Evolutionary conservation across 176 grass and related monocot species (phyloP).

Genomic region (Carex pumila): DNA sequence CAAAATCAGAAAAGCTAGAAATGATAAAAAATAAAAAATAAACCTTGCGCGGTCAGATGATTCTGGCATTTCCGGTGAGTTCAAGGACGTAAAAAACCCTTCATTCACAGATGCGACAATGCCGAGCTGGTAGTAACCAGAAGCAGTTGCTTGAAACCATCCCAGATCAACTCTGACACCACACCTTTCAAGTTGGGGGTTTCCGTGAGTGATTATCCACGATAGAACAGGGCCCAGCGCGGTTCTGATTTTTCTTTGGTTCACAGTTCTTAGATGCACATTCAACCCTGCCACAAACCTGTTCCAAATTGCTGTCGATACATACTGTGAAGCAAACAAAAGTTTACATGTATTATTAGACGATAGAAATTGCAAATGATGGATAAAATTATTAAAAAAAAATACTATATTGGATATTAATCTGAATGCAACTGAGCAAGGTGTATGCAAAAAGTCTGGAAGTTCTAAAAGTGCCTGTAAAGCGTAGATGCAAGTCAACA

Average conservation of each 20-base stretch:
- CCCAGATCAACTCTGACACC: slow-evolving; percentile 78
- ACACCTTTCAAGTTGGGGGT: slow-evolving; percentile 67
- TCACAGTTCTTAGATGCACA: slow-evolving; percentile 79
- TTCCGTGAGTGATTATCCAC: slow-evolving; percentile 77
- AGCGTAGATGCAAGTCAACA: not conserved
- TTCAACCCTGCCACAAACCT: slow-evolving; percentile 91
- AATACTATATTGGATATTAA: not conserved
- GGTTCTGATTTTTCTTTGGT: slow-evolving; percentile 43
- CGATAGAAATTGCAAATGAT: not conserved
- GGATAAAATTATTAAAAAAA: not conserved
- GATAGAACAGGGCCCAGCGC: slow-evolving; percentile 49
- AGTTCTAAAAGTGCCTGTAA: not conserved
- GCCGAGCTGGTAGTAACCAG: slow-evolving; percentile 93
- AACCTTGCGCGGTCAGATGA: slow-evolving; percentile 48
- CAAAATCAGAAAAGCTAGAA: not conserved
- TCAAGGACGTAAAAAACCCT: slow-evolving; percentile 58
- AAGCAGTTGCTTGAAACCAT: slow-evolving; percentile 93
- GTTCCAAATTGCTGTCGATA: slow-evolving; percentile 91
- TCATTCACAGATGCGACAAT: slow-evolving; percentile 77
- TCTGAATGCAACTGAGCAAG: not conserved
- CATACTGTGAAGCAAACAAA: slow-evolving; percentile 52
- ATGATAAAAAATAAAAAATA: not conserved
- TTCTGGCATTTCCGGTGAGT: slow-evolving; percentile 41
- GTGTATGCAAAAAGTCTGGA: not conserved
- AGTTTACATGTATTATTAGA: not conserved